A percentile compares a stretch with the other conserved stretches of the same genome.
These are phyloP conservation scores for Pistacia vera DNA, from an alignment of 345 rosid genomes.

Conservation along the genomic window DNA sequence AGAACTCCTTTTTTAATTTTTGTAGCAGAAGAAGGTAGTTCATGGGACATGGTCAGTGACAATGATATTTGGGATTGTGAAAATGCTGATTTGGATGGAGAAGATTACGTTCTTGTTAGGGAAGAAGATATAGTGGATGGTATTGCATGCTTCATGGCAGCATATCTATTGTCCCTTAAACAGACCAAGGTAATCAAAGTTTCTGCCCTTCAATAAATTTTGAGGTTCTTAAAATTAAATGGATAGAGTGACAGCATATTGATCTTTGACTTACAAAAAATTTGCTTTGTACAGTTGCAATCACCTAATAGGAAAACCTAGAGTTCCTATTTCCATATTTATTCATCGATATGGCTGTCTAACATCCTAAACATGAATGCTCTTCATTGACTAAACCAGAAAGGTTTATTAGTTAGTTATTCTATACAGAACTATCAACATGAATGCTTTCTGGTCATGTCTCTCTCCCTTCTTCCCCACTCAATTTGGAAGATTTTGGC, in stretches of 20 bases:
- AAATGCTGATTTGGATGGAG: conserved; percentile 46
- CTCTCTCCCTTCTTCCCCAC: no score
- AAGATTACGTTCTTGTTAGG: conserved; percentile 85
- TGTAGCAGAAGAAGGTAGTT: conserved; percentile 65
- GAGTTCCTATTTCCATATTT: no score
- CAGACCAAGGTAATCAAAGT: conserved; percentile 73
- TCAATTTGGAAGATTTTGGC: no score
- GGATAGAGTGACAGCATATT: not conserved
- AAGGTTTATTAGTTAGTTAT: no score
- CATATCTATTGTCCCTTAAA: conserved; percentile 80
- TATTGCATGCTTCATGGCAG: conserved; percentile 93
- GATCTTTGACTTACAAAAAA: not conserved
- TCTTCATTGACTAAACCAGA: no score
- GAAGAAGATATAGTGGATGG: conserved; percentile 98
- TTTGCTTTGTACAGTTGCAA: not conserved
- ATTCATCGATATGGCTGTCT: no score
- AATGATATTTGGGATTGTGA: conserved; percentile 77
- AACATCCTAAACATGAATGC: no score
- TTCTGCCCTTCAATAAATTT: not conserved
- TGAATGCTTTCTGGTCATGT: no score
- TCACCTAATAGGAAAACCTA: not conserved
- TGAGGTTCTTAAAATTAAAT: conserved; percentile 1
- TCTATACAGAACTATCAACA: no score
- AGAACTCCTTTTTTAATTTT: conserved; percentile 16
- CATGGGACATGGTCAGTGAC: conserved; percentile 82